Base-by-base conservation (phyloP, 768 basidiomycete species). In the Kockovaella imperatae region DNA sequence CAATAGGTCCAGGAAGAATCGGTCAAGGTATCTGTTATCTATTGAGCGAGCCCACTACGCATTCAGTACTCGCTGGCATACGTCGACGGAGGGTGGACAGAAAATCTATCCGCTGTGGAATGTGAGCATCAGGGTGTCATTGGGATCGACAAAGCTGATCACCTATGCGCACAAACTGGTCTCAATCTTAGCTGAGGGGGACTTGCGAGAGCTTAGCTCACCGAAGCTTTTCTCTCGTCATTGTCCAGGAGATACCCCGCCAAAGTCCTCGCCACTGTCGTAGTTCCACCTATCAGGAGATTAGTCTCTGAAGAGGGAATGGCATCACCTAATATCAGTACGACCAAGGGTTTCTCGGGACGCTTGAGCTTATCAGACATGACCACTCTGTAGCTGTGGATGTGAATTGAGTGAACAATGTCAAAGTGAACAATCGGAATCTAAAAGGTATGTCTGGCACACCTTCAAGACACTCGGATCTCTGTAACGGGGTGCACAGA, bases 61-160 rank as follows among this genome's bases (percentile, higher is more conserved):
- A 38, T 32, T 10, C 10, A 38, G 32, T 4, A 28, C n/a, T n/a
- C n/a, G n/a, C n/a, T n/a, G n/a, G 31, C 55, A 48, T 20, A 60
- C 41, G 68, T 69, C n/a, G 68, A 60, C 21, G 68, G 52, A 24
- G 68, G 68, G 1, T 55, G 42, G 28, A 70, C 57, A 10, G 61
- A 62, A 46, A 56, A 64, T n/a, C 60, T 47, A 40, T 70, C 68
- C 13, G 60, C 64, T 45, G 48, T 38, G 24, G 11, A 35, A 42
- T 18, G 8, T 45, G n/a, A 39, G n/a, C 20, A 42, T 21, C 43
- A 42, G 45, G n/a, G 13, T 41, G 5, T 13, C 3, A 35, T 28
- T 17, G 29, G 11, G 10, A 30, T 13, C 15, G 29, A 45, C 23
- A 29, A 31, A n/a, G 11, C n/a, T 6, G 24, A 7, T 26, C 11